Evolutionary conservation across 768 basidiomycete species (phyloP).

Genomic region (Kwoniella mangroviensis): DNA sequence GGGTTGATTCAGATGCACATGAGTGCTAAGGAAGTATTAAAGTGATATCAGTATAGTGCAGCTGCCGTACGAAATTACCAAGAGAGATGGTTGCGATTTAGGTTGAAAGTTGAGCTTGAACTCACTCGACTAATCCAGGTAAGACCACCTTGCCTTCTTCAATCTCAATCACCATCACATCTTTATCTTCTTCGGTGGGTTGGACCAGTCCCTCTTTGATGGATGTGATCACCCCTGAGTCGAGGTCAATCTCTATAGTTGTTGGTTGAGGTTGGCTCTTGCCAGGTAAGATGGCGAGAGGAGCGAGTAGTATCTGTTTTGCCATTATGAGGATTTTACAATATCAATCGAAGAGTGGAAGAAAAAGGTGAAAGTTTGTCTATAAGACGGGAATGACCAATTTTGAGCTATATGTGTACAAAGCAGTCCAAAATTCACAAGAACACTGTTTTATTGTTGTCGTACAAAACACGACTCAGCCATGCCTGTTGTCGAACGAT

Average conservation of each 20-base stretch:
- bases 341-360: background rate
- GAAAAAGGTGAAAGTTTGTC: background rate
- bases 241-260: constrained; percentile 67
- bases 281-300: constrained; percentile 65
- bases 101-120: constrained; percentile 12
- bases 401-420: background rate
- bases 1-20: constrained; percentile 93
- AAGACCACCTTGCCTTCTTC: constrained; percentile 69
- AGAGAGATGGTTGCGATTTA: background rate
- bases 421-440: background rate
- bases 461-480: too few species aligned
- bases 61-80: background rate
- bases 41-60: background rate
- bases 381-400: background rate
- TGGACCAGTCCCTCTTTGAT: constrained; percentile 59
- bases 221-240: constrained; percentile 67
- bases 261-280: constrained; percentile 64
- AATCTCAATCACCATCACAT: constrained; percentile 60
- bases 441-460: too few species aligned
- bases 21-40: constrained; percentile 32
- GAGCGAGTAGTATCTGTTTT: constrained; percentile 27
- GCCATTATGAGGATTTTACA: background rate
- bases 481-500: too few species aligned
- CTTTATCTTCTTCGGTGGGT: constrained; percentile 42
- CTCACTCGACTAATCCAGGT: constrained; percentile 82